Base-by-base conservation (phyloP, 805 yeast genomes). In the Saturnispora bothae region DNA sequence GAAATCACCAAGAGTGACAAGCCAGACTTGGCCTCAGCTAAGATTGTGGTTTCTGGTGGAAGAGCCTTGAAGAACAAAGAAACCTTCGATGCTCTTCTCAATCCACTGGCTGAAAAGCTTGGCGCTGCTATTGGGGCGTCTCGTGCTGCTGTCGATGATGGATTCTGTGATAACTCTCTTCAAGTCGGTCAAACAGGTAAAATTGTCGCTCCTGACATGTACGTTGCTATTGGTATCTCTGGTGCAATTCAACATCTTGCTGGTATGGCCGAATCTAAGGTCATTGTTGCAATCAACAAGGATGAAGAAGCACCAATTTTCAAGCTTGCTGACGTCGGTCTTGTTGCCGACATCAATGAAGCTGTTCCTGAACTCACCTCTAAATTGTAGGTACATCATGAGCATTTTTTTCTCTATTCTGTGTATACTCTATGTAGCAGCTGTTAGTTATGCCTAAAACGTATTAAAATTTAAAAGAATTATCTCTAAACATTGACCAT, bases 161-260 rank as follows among this genome's bases (percentile, higher is more conserved):
- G 96, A 0, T 86, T 74, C 58, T 86, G 94, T 55, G 97, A 92
- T 56, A 92, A 89, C 64, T 86, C 97, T 7, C 70, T 89, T 51
- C 98, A 89, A 63, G 88, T 89, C 44, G 98, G 98, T 39, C 98
- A 89, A 64, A 89, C 98, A 8, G 98, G 98, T 50, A 92, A 92
- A 60, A 88, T 88, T 39, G 94, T 92, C 25, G 97, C 97, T 6
- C 98, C 98, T 29, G 95, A 88, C 30, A 69, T 88, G 45, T 92
- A 92, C 58, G 62, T 92, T 33, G 97, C 96, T 3, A 77, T 88
- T 30, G 98, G 98, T 46, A 75, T 92, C 41, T 82, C 95, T 16
- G 98, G 98, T 45, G 98, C 98, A 23, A 89, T 89, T 53, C 98
- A 89, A 65, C 98, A 89, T 63, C 66, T 92, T 53, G 98, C 98